Base-by-base conservation (phyloP, 108 stramenopile species). In the Pseudonitzschia multiseries region DNA sequence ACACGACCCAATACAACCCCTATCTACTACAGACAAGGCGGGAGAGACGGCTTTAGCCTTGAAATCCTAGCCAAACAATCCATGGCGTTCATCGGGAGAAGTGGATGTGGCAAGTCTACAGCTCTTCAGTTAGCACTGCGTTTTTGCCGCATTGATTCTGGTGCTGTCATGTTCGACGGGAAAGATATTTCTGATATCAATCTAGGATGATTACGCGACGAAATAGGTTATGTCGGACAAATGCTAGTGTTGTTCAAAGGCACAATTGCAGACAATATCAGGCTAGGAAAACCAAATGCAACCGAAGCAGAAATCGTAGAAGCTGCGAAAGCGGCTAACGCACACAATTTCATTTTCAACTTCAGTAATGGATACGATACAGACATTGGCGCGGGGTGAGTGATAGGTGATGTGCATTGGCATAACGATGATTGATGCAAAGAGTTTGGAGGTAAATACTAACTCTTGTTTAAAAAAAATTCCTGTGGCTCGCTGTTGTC, bases 221-320 rank as follows among this genome's bases (percentile, higher is more conserved):
- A 83, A 33, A 87, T 99, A 65, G 98, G 98, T n/a, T 80, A 96
- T 20, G 98, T 99, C 27, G 83, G 83, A 18, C 99, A 99, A 84
- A 98, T 98, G 62, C 79, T 79, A 6, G 65, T 75, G 10, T 90
- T 97, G 14, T 98, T 97, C 71, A 69, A 83, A 28, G 97, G 97
- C 36, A 90, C 84, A 33, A 88, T 99, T 57, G 68, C 73, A 70
- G 87, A 92, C 33, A 99, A 99, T 76, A 59, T 59, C 24, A 59
- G 17, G 10, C n/a, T 87, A 50, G 93, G 93, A 14, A 63, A 36
- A 13, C 74, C 81, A 43, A 69, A 48, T 51, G 83, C 79, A 18
- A 86, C 78, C 46, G 73, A 76, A 10, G 44, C 72, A 41, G 87
- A 93, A 54, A 79, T 93, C 12, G 63, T 87, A 24, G 73, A 82